Conservation (phyloP, 441 rosid genomes). For the Biscutella laevigata region DNA sequence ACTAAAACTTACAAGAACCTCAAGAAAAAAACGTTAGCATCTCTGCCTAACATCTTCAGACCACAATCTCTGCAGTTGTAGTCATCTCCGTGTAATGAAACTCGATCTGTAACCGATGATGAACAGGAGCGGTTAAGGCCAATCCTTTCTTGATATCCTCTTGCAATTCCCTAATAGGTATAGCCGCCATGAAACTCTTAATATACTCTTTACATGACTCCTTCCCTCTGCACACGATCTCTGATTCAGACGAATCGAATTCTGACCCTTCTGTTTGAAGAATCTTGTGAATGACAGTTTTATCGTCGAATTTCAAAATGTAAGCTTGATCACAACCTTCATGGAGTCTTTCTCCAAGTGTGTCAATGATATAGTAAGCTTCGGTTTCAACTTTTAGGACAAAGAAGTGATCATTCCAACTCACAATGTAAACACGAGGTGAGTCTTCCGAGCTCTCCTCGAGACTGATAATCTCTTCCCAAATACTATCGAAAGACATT, state of each 20-base stretch:
- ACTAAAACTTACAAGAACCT: conserved; percentile 16
- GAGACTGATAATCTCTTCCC: conserved; percentile 53
- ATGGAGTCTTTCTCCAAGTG: conserved; percentile 73
- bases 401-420: conserved; percentile 93
- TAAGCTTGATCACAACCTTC: conserved; percentile 82
- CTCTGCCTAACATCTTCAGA: conserved; percentile 7
- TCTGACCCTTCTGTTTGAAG: conserved; percentile 22
- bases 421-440: conserved; percentile 47
- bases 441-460: conserved; percentile 27
- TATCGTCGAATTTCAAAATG: conserved; percentile 53
- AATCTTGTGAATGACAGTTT: conserved; percentile 33
- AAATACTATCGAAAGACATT: conserved; percentile 74
- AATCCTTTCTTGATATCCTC: conserved; percentile 69
- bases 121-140: conserved; percentile 50
- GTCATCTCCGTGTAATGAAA: conserved; percentile 69
- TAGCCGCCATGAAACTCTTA: conserved; percentile 83
- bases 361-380: conserved; percentile 76
- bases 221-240: conserved; percentile 46
- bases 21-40: conserved; percentile 9
- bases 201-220: conserved; percentile 80
- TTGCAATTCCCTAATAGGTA: conserved; percentile 67
- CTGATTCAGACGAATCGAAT: conserved; percentile 27
- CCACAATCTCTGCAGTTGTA: neutral
- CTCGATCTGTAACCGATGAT: conserved; percentile 70
- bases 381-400: conserved; percentile 61